Evolutionary conservation across 208 protist species (phyloP), one percentile per base, ranked within the genome.

Genomic region (Leishmania arabica): DNA sequence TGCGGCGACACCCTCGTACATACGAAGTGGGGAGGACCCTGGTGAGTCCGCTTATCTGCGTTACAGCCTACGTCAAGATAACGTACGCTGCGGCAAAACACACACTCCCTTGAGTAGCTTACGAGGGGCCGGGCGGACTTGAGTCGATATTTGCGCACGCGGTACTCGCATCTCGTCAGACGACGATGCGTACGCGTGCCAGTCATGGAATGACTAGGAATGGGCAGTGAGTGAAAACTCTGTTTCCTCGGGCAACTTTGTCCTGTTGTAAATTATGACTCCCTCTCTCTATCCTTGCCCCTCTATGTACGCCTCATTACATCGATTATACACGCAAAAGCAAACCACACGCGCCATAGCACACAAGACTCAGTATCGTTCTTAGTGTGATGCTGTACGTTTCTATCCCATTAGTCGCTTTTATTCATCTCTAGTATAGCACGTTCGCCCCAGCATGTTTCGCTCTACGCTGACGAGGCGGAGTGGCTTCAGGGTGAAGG

Each of bases 401-500:
- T 40, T 62, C 5, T 45, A 40, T 40, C 17, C 72, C 31, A 62
- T 24, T 47, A 51, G 68, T 47, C 17, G 3, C 21, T 71, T 71
- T n/a, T 45, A 31, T 71, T 71, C 66, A 31, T 64, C 8, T 40
- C 2, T 58, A 72, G 37, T 49, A 37, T 83, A 81, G 72, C 79
- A 82, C 64, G 69, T 47, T 51, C n/a, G 75, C 27, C 37, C 21
- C 15, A 47, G 5, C 49, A 97, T 97, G 94, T 78, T 96, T 72
- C 84, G 91, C 56, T 51, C 71, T n/a, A 94, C 90, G 3, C 47
- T 88, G 70, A 74, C 82, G 71, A 79, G 79, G 58, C 84, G 90
- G 31, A 91, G 93, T 75, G 95, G 93, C 17, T 95, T 96, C 76
- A 89, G 91, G 77, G 89, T 95, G 49, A 92, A 95, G 73, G 91